A percentile compares a stretch with the other conserved stretches of the same genome.
These are phyloP conservation scores for Fistulinella prunicolor DNA, from an alignment of 768 basidiomycete genomes.

Conservation along the genomic window DNA sequence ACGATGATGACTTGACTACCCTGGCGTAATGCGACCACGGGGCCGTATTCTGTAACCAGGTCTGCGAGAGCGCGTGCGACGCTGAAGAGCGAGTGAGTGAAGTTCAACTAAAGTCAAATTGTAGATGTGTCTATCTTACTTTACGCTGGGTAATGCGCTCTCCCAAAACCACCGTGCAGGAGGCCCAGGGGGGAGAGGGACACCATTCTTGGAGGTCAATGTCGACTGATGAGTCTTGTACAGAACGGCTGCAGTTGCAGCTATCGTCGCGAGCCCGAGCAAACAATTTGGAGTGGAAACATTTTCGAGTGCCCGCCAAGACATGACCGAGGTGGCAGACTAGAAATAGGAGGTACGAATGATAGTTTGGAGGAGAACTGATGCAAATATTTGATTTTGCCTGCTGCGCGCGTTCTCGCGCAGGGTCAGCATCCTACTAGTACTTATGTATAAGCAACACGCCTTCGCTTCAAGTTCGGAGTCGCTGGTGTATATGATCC, in stretches of 20 bases:
- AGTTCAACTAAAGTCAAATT: background rate
- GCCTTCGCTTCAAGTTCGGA: too few species aligned
- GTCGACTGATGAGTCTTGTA: conserved; percentile 4
- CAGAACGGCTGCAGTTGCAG: background rate
- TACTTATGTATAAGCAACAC: too few species aligned
- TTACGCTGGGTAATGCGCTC: conserved; percentile 14
- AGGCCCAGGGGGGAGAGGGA: conserved; percentile 26
- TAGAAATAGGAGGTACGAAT: too few species aligned
- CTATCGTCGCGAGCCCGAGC: background rate
- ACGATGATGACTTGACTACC: conserved; percentile 31
- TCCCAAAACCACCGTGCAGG: conserved; percentile 27
- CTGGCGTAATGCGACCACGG: conserved; percentile 51
- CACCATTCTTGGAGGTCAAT: background rate
- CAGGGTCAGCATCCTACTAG: too few species aligned
- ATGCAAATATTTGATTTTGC: too few species aligned
- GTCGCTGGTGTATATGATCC: too few species aligned
- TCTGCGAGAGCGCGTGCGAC: conserved; percentile 39
- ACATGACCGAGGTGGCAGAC: too few species aligned
- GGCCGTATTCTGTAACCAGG: conserved; percentile 56
- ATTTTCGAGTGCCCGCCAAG: background rate
- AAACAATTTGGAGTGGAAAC: background rate
- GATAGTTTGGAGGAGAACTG: too few species aligned
- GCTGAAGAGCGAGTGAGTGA: background rate
- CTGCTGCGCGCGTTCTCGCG: too few species aligned
- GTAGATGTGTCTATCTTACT: conserved; percentile 10